These are phyloP conservation scores for Neopestalotiopsis clavispora DNA, from an alignment of 2,329 filamentous ascomycete species.

Conservation along the genomic window DNA sequence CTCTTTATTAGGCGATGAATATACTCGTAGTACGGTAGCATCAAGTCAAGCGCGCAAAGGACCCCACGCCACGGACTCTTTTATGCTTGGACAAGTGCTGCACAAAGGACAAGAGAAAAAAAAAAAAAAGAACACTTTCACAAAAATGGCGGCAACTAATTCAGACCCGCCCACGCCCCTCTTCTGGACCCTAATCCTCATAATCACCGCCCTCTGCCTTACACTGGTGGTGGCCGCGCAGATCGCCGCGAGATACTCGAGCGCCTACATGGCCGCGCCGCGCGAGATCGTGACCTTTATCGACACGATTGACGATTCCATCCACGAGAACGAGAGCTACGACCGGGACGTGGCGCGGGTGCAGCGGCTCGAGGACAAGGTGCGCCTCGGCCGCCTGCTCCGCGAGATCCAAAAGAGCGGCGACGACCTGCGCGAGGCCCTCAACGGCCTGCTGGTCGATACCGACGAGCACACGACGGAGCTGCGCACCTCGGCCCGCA, in stretches of 20 bases:
- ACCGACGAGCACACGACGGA: slow-evolving; percentile 44
- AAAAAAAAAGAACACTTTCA: background rate
- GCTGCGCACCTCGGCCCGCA: slow-evolving; percentile 52
- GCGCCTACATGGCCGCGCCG: slow-evolving; percentile 63
- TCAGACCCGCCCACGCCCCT: slow-evolving; percentile 49
- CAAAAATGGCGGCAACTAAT: slow-evolving; percentile 42
- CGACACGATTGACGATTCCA: slow-evolving; percentile 65
- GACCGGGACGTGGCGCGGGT: slow-evolving; percentile 64
- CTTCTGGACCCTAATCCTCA: slow-evolving; percentile 62
- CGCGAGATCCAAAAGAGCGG: slow-evolving; percentile 66
- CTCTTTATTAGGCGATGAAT: slow-evolving; percentile 7
- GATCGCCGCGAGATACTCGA: slow-evolving; percentile 54
- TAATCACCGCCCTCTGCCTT: slow-evolving; percentile 62
- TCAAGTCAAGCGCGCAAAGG: background rate
- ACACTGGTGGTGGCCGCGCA: slow-evolving; percentile 60
- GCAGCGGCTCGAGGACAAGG: slow-evolving; percentile 64
- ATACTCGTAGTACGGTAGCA: background rate
- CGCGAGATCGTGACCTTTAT: slow-evolving; percentile 62
- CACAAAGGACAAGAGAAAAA: background rate
- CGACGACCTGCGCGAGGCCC: slow-evolving; percentile 65
- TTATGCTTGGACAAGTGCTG: background rate
- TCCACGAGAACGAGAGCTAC: slow-evolving; percentile 68
- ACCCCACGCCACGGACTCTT: background rate
- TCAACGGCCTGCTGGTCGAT: slow-evolving; percentile 55
- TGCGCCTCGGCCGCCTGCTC: slow-evolving; percentile 61